Base-by-base conservation (phyloP, 371 early-diverging fungal species). In the Mortierella sp. region DNA sequence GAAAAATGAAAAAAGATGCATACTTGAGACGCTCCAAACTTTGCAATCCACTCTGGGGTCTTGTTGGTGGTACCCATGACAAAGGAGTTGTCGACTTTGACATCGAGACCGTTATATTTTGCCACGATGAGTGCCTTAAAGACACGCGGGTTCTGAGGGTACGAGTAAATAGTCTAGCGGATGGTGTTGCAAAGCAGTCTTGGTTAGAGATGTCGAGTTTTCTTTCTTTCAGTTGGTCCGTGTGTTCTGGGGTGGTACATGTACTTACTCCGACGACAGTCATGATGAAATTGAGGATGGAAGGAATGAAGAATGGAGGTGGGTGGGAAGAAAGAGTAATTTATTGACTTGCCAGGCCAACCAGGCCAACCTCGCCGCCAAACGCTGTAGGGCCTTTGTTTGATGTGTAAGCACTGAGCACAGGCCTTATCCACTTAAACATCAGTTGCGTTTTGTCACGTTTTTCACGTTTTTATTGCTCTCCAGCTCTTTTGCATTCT, bases 41-140 rank as follows among this genome's bases (percentile, higher is more conserved):
- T 95, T 73, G 87, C 87, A 70, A 93, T 77, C 88, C 88, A 96
- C 83, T 93, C 96, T 65, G 91, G 86, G 60, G 89, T 87, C 86
- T 89, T 89, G 90, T 93, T 93, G 86, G 88, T 88, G 28, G 85
- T 88, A 61, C 90, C 91, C 75, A 95, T 74, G 77, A 89, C 84
- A 77, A 94, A 92, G 35, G 62, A 63, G 57, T 67, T 45, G 14
- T 67, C 68, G 30, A 57, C 51, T 45, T 73, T 62, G 64, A 73
- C 68, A 54, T 73, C 64, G 39, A 67, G 63, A 35, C 64, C 73
- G 45, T 67, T 73, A 40, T 67, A 66, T 24, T 67, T 67, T 32
- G 73, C 68, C 5, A 73, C 73, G 20, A 66, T 61, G n/a, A 55
- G 59, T 18, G 59, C 47, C 59, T 73, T 73, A 58, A 49, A 62